A percentile compares a stretch with the other conserved stretches of the same genome.
Evolutionary conservation across 352 stramenopile species (phyloP).

Genomic region (Phytophthora rubi): DNA sequence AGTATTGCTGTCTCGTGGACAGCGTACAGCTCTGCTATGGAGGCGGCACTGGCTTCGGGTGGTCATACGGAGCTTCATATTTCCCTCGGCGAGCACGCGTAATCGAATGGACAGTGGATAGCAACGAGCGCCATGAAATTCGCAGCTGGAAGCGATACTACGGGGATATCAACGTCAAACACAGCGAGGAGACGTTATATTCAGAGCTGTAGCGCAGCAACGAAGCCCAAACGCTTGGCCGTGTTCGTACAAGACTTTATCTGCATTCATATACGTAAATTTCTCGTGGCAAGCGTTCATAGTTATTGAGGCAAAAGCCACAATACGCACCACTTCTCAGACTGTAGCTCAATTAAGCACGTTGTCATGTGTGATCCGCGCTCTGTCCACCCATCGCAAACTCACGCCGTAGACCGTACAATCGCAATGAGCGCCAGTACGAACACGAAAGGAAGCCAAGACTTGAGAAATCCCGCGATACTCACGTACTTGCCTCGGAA

Average conservation of each 20-base stretch:
- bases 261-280: too few relatives aligned
- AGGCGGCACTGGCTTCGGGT: slow-evolving; percentile 53
- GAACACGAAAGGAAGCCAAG: slow-evolving; percentile 40
- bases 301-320: too few relatives aligned
- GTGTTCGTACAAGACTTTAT: too few relatives aligned
- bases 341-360: too few relatives aligned
- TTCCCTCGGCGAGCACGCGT: slow-evolving; percentile 60
- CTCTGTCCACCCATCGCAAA: too few relatives aligned
- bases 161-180: slow-evolving; percentile 25
- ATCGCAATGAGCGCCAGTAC: slow-evolving; percentile 36
- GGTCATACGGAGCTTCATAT: slow-evolving; percentile 33
- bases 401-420: slow-evolving; percentile 33
- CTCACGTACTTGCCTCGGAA: slow-evolving; percentile 66
- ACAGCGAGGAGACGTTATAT: slow-evolving; percentile 39
- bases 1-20: slow-evolving; percentile 55
- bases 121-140: slow-evolving; percentile 43
- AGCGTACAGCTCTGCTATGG: slow-evolving; percentile 67
- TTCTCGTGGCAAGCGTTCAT: too few relatives aligned
- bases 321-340: too few relatives aligned
- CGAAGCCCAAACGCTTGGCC: too few relatives aligned
- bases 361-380: too few relatives aligned
- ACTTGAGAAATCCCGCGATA: slow-evolving; percentile 28
- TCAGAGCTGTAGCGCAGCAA: slow-evolving; percentile 10
- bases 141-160: slow-evolving; percentile 52
- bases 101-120: slow-evolving; percentile 59